Evolutionary conservation across 2,329 filamentous ascomycete species (phyloP), one percentile per base, ranked within the genome.

Genomic region (Trichoderma oligosporum): DNA sequence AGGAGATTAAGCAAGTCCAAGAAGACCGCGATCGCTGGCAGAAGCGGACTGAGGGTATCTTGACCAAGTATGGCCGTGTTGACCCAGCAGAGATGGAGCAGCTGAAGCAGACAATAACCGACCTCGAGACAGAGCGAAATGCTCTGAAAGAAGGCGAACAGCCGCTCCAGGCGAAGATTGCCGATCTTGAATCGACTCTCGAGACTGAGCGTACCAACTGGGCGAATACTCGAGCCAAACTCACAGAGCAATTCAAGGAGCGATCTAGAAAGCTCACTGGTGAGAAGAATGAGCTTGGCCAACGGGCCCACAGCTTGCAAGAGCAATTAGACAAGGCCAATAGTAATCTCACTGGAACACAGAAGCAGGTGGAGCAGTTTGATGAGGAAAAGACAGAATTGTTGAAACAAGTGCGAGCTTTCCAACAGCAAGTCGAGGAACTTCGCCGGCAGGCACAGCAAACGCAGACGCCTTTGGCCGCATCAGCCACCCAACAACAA

Each of bases 1-100:
- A 91, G 11, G 93, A 97, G 69, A 83, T 97, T 68, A 90, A 89
- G 66, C 82, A 97, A 61, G 80, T 97, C 8, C 88, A 95, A 63
- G 88, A 94, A 66, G 93, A 97, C 68, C 87, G 94, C 14, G 93
- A 97, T 69, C 84, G 90, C 58, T 97, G 93, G 89, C 91, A 96
- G 73, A 93, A 97, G 77, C 87, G 94, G 22, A 95, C 91, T 1
- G 91, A 97, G 69, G 90, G 95, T 64, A 97, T 99, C 61, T 82
- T 99, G 49, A 91, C 91, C 63, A 97, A 96, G 70, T 97, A 97
- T 68, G 92, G 96, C 64, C 89, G 93, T 56, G 90, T 95, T 52
- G 94, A 99, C 68, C 93, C 94, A 41, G 90, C 89, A 3, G 93
- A 97, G 68, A 82, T 97, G 69, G 93, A 97, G 65, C 86, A 88